Evolutionary conservation across 768 basidiomycete species (phyloP).

Genomic region (Suillus alpinus): DNA sequence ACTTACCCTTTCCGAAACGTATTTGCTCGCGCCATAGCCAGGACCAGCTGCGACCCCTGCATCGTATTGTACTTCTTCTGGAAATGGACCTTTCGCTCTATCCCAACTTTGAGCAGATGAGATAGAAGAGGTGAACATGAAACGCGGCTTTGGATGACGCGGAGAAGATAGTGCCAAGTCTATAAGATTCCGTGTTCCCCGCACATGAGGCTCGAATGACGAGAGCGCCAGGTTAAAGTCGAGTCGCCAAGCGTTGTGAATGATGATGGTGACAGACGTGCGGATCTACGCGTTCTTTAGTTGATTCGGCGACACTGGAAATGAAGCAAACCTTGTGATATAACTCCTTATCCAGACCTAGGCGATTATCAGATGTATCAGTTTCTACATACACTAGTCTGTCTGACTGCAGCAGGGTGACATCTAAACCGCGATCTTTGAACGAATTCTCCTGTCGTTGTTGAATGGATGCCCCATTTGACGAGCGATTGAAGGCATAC

Average conservation of each 20-base stretch:
- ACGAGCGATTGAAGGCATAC: conserved; percentile 33
- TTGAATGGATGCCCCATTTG: conserved; percentile 12
- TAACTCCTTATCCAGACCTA: conserved; percentile 27
- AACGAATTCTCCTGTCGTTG: conserved; percentile 30
- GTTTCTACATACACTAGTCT: conserved; percentile 37
- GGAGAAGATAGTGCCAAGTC: conserved; percentile 30
- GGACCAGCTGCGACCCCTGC: conserved; percentile 33
- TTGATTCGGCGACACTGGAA: background rate
- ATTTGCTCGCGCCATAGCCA: conserved; percentile 50
- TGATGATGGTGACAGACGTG: conserved; percentile 32
- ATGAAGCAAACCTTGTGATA: conserved; percentile 16
- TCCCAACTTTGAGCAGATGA: conserved; percentile 32
- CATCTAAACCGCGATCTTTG: conserved; percentile 29
- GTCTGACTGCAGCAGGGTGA: conserved; percentile 20
- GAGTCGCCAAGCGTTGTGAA: conserved; percentile 46
- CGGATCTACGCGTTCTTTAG: conserved; percentile 23
- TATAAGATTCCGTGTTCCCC: conserved; percentile 34
- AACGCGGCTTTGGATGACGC: conserved; percentile 25
- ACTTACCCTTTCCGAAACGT: conserved; percentile 37
- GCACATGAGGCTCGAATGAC: conserved; percentile 43
- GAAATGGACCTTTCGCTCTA: conserved; percentile 26
- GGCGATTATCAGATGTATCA: conserved; percentile 22
- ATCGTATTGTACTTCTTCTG: conserved; percentile 33
- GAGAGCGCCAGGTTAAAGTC: conserved; percentile 41
- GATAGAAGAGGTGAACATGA: conserved; percentile 42